Conservation (phyloP, 1,284 basidiomycete genomes). For the Afroboletus lepidellus region DNA sequence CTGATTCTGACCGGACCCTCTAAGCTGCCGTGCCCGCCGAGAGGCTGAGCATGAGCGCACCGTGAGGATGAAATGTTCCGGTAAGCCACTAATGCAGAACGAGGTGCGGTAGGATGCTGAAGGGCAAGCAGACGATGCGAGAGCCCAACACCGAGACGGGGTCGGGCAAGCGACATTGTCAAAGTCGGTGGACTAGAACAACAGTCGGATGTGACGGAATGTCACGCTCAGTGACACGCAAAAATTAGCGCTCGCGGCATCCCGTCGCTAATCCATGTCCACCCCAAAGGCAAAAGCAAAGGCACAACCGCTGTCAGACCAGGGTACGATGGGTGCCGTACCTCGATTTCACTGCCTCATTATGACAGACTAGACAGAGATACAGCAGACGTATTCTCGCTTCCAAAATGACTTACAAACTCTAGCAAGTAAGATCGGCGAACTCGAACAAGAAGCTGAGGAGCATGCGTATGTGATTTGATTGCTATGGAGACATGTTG, state of each 20-base stretch:
- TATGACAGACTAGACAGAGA: slow-evolving; percentile 60
- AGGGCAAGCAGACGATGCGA: slow-evolving; percentile 30
- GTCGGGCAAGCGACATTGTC: slow-evolving; percentile 50
- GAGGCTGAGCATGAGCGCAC: slow-evolving; percentile 21
- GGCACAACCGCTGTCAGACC: slow-evolving; percentile 54
- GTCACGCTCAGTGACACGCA: slow-evolving; percentile 38
- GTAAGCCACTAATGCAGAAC: slow-evolving; percentile 41
- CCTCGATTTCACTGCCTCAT: slow-evolving; percentile 24
- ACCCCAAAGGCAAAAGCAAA: slow-evolving; percentile 54
- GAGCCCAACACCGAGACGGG: slow-evolving; percentile 33
- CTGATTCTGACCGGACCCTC: slow-evolving; percentile 29
- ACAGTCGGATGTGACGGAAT: slow-evolving; percentile 31
- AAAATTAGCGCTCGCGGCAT: slow-evolving; percentile 51
- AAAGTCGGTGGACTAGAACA: slow-evolving; percentile 15
- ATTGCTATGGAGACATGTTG: slow-evolving; percentile 1
- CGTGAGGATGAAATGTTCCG: slow-evolving; percentile 36
- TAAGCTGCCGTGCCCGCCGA: slow-evolving; percentile 18
- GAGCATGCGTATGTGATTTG: slow-evolving; percentile 69
- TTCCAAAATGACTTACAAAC: slow-evolving; percentile 83
- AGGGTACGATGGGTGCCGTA: slow-evolving; percentile 51
- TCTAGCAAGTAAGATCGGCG: slow-evolving; percentile 87
- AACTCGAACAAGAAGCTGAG: slow-evolving; percentile 90
- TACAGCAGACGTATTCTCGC: slow-evolving; percentile 73
- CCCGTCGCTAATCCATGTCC: slow-evolving; percentile 37
- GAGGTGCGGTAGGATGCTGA: slow-evolving; percentile 30